These are phyloP conservation scores for Kuraishia hungarica DNA, from an alignment of 805 yeast species.

Conservation along the genomic window DNA sequence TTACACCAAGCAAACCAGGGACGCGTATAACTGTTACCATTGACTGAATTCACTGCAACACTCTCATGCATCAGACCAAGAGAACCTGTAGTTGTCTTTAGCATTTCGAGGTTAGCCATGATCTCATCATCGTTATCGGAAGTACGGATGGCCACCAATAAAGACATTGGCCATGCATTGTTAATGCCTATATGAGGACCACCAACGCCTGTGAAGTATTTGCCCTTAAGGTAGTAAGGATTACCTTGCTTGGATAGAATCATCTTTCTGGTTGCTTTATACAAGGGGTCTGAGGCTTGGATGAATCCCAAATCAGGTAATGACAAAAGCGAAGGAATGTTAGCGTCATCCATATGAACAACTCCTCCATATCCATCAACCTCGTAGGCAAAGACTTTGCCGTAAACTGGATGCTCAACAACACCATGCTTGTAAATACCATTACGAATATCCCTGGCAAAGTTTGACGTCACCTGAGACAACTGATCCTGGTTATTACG, in stretches of 20 bases:
- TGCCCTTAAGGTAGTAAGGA: constrained; percentile 67
- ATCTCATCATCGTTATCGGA: constrained; percentile 68
- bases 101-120: constrained; percentile 30
- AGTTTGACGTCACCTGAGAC: constrained; percentile 20
- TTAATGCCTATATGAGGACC: constrained; percentile 84
- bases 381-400: constrained; percentile 80
- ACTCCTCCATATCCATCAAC: constrained; percentile 80
- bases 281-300: constrained; percentile 41
- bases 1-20: constrained; percentile 96
- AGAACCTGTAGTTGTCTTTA: constrained; percentile 58
- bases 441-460: constrained; percentile 32
- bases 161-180: constrained; percentile 88
- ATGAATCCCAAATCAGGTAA: constrained; percentile 73
- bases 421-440: constrained; percentile 62
- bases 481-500: constrained; percentile 9
- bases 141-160: constrained; percentile 69
- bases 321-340: constrained; percentile 73
- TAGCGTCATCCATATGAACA: constrained; percentile 83
- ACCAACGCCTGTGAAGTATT: constrained; percentile 66
- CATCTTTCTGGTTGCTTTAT: constrained; percentile 76
- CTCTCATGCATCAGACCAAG: constrained; percentile 83
- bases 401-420: constrained; percentile 58
- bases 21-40: constrained; percentile 51
- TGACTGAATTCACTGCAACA: constrained; percentile 49
- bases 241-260: constrained; percentile 59